phyloP scores from a whole-genome alignment of 225 moss, liverwort and hornwort genomes.

The Anthoceros angustus region DNA sequence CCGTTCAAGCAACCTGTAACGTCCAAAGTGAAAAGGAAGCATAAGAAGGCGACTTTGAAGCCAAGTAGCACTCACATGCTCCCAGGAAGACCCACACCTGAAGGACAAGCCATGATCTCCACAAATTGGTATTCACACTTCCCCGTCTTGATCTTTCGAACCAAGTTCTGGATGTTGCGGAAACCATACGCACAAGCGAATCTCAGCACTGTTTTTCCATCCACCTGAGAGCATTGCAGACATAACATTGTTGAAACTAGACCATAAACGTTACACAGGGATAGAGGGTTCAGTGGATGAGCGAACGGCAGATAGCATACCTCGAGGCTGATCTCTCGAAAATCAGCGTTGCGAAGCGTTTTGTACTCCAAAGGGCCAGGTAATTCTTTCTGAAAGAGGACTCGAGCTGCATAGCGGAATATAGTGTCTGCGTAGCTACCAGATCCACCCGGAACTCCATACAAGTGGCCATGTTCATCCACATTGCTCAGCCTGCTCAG shows the following conservation, averaged over 20 bases:
- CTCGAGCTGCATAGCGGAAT: constrained; percentile 56
- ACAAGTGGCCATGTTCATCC: constrained; percentile 62
- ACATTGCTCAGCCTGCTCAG: constrained; percentile 38
- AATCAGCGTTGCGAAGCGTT: constrained; percentile 71
- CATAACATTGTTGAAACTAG: neutral
- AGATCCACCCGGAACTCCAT: constrained; percentile 78
- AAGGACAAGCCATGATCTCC: constrained; percentile 97
- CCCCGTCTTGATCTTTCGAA: constrained; percentile 71
- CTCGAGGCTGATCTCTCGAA: constrained; percentile 55
- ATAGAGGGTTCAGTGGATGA: too few species aligned
- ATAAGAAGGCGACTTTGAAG: too few species aligned
- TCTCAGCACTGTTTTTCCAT: constrained; percentile 52
- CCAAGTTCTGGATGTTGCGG: constrained; percentile 83
- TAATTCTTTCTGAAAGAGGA: constrained; percentile 52
- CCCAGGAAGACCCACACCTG: constrained; percentile 4
- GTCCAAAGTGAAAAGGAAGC: too few species aligned
- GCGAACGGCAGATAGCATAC: neutral
- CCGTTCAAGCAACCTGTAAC: constrained; percentile 71
- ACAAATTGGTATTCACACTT: constrained; percentile 84
- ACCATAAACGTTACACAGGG: neutral
- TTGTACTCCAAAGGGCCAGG: constrained; percentile 48
- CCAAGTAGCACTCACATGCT: too few species aligned
- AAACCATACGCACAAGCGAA: constrained; percentile 97
- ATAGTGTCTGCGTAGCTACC: constrained; percentile 85
- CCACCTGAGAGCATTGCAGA: constrained; percentile 10